Evolutionary conservation across 805 yeast species (phyloP), one percentile per base, ranked within the genome.

Genomic region (Tetrapisispora iriomotensis): DNA sequence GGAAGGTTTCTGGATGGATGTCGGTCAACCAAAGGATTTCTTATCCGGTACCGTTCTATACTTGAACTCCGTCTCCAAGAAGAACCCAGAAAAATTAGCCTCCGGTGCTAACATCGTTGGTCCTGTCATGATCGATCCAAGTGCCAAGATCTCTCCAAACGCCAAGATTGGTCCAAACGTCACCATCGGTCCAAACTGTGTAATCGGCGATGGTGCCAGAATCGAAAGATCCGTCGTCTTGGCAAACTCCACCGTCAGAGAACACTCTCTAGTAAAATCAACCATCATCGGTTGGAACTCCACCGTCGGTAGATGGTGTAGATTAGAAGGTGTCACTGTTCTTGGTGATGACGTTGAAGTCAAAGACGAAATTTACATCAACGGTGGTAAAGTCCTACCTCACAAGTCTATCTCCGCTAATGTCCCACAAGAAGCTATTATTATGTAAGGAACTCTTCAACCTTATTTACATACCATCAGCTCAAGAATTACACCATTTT

Each of bases 1-100:
- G 61, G 96, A 92, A 74, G 97, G 98, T 51, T 92, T 79, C 84
- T 92, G 99, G 99, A 92, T 92, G 98, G 99, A 92, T 68, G 96
- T 92, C 54, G 99, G 99, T 68, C 99, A 92, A 75, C 99, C 99
- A 76, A 92, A 90, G 78, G 99, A 92, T 70, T 92, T 87, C 80
- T 70, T 92, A 50, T 79, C 95, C 44, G 99, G 99, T 67, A 85
- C 96, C 58, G 79, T 87, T 54, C 72, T 90, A 49, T 92, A 88
- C 75, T 75, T 92, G 66, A 74, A 82, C 64, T 81, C 97, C 41
- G 70, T 87, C 61, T 66, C 90, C 56, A 82, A 82, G 77, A 85
- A 80, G 69, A 62, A 69, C 53, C 83, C 96, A 48, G 74, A 74
- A 54, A 62, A 69, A 51, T 77, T 88, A 62, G 75, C 79, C 45